Percentiles rank a stretch among this genome's conserved stretches.
Conservation (phyloP, 2,329 filamentous ascomycete species). For the Exophiala spinifera region DNA sequence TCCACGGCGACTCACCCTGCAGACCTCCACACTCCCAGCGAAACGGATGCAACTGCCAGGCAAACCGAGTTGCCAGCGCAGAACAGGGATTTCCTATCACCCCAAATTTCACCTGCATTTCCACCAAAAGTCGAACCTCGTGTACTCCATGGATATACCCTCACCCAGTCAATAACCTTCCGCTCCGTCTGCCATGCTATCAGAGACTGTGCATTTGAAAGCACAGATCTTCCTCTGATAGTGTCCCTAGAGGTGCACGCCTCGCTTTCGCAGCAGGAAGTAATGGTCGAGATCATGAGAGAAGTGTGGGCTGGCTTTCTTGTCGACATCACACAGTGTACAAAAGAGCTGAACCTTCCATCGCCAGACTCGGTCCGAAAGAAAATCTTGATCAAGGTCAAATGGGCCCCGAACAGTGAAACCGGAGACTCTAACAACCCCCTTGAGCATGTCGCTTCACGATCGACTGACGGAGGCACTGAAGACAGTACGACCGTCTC, state of each 20-base stretch:
- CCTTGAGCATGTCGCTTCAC: constrained; percentile 30
- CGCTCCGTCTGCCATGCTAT: constrained; percentile 81
- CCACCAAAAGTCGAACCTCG: constrained; percentile 62
- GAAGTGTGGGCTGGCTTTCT: constrained; percentile 78
- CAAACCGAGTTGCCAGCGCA: constrained; percentile 1
- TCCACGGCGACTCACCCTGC: not conserved
- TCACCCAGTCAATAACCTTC: constrained; percentile 83
- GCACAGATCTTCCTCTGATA: constrained; percentile 76
- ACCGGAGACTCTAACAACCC: constrained; percentile 32
- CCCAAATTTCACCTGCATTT: constrained; percentile 13
- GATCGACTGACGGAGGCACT: constrained; percentile 41
- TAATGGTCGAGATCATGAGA: constrained; percentile 92
- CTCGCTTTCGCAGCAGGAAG: constrained; percentile 74
- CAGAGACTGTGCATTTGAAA: constrained; percentile 71
- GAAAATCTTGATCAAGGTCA: constrained; percentile 83
- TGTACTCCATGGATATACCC: constrained; percentile 81
- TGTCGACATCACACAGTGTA: constrained; percentile 55
- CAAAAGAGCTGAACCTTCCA: constrained; percentile 51
- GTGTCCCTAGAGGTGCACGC: constrained; percentile 92
- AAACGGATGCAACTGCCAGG: not conserved
- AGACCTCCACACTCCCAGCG: not conserved
- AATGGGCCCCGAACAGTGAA: constrained; percentile 55
- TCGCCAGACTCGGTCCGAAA: constrained; percentile 67
- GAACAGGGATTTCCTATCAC: constrained; percentile 12
- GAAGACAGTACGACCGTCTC: constrained; percentile 16